Percentiles rank a stretch among this genome's conserved stretches.
phyloP scores from a whole-genome alignment of 257 asterid species.

The Vinca minor region DNA sequence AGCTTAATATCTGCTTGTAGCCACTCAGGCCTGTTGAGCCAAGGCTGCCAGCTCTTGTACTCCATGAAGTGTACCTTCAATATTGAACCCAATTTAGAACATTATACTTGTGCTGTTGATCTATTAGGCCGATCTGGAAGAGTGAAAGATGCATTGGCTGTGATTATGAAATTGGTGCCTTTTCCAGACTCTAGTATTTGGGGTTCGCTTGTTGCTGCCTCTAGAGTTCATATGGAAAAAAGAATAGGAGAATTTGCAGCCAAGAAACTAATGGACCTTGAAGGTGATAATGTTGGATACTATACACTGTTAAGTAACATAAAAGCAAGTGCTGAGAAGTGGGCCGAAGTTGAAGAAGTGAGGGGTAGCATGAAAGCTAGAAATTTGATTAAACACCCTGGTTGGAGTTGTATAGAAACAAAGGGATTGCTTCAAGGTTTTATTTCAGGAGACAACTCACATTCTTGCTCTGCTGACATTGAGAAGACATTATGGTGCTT shows the following conservation, averaged over 20 bases:
- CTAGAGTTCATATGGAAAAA: slow-evolving; percentile 26
- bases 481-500: slow-evolving; percentile 9
- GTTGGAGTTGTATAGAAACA: slow-evolving; percentile 45
- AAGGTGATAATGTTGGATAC: slow-evolving; percentile 32
- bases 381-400: slow-evolving; percentile 34
- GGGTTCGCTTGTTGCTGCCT: slow-evolving; percentile 42
- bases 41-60: slow-evolving; percentile 24
- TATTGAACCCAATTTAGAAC: slow-evolving; percentile 35
- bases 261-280: slow-evolving; percentile 25
- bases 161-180: slow-evolving; percentile 24
- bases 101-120: slow-evolving; percentile 47
- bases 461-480: slow-evolving; percentile 21
- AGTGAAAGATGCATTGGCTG: slow-evolving; percentile 33
- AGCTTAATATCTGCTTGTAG: slow-evolving; percentile 44
- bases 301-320: slow-evolving; percentile 30
- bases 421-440: slow-evolving; percentile 29
- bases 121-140: slow-evolving; percentile 39
- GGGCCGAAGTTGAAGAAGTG: slow-evolving; percentile 36
- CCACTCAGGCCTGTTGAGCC: slow-evolving; percentile 37
- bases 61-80: slow-evolving; percentile 29
- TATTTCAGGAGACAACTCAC: slow-evolving; percentile 38
- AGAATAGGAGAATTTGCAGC: slow-evolving; percentile 28
- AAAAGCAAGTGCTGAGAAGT: slow-evolving; percentile 28
- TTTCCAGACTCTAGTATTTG: slow-evolving; percentile 39
- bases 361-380: slow-evolving; percentile 30